Conservation (phyloP, 1,284 basidiomycete species). For the Ganoderma lingzhi region DNA sequence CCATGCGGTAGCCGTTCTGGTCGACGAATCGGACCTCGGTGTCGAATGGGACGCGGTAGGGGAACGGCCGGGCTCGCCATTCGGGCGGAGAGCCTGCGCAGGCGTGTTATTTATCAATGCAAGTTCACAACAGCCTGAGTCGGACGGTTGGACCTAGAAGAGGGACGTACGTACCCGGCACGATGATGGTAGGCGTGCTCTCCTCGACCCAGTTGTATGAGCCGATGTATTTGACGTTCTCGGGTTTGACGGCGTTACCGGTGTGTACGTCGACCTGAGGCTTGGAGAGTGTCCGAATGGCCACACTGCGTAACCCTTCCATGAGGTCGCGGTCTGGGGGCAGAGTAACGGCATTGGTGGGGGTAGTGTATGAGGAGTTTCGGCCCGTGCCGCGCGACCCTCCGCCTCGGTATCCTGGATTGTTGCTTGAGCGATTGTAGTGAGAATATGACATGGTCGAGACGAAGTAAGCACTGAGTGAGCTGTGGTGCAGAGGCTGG, state of each 20-base stretch:
- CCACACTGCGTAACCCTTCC: conserved; percentile 17
- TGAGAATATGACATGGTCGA: conserved; percentile 6
- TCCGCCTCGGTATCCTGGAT: background rate
- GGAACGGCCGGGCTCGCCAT: conserved; percentile 54
- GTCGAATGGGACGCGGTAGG: conserved; percentile 59
- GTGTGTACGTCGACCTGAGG: background rate
- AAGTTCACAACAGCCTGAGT: background rate
- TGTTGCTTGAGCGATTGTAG: background rate
- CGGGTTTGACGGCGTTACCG: conserved; percentile 15
- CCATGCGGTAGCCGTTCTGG: conserved; percentile 57
- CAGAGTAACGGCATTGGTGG: background rate
- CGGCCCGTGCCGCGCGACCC: background rate
- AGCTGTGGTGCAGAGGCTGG: background rate
- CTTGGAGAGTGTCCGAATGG: conserved; percentile 20
- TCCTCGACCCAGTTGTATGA: conserved; percentile 63
- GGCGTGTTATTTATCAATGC: background rate
- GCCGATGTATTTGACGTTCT: conserved; percentile 52
- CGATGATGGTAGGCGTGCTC: conserved; percentile 57
- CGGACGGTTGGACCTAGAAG: background rate
- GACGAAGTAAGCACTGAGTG: background rate
- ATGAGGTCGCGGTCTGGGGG: conserved; percentile 27
- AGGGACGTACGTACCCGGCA: conserved; percentile 53
- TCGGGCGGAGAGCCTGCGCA: conserved; percentile 56
- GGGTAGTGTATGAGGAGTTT: background rate
- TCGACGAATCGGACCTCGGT: conserved; percentile 52